Base-by-base conservation (phyloP, 805 yeast genomes). In the Komagataella mondaviorum region DNA sequence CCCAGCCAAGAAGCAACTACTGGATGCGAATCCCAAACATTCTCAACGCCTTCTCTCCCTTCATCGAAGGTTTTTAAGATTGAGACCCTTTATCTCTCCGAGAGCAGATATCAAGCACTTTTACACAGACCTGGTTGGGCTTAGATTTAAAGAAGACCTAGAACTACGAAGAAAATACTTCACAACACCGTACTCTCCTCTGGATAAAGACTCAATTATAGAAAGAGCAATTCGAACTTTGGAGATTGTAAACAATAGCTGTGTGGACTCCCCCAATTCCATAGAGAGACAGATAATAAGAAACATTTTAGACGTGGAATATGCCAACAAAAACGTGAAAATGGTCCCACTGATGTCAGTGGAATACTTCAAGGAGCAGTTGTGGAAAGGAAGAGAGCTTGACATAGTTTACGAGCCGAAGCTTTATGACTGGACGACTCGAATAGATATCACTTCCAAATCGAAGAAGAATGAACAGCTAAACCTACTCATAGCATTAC, bases 111-210 rank as follows among this genome's bases (percentile, higher is more conserved):
- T 50, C 8, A 30, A 46, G 10, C 23, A 47, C 0, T n/a, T 24
- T 6, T 50, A 46, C 47, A 43, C 45, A n/a, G 47, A 36, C 5
- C n/a, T 36, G 16, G 46, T 61, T 12, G 59, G 60, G 47, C 50
- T 57, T 2, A 46, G 60, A 46, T 54, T 62, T 36, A 44, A 53
- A 14, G 62, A 62, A 45, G 61, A 64, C 46, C 43, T 51, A 6
- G 50, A 23, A 10, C 23, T 36, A 14, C 20, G 46, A 7, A 49
- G 48, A 36, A 8, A 20, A 16, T 64, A 60, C 39, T 54, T 24
- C 20, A 52, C 51, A 36, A 52, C 61, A 2, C 18, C 60, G 17
- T 46, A 30, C 18, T 4, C 30, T 5, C 39, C 39, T 30, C 39
- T 30, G 39, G 39, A 30, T 10, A 8, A 10, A 18, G 43, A 10